Base-by-base conservation (phyloP, 257 asterid species). In the Solanum appendiculatum region DNA sequence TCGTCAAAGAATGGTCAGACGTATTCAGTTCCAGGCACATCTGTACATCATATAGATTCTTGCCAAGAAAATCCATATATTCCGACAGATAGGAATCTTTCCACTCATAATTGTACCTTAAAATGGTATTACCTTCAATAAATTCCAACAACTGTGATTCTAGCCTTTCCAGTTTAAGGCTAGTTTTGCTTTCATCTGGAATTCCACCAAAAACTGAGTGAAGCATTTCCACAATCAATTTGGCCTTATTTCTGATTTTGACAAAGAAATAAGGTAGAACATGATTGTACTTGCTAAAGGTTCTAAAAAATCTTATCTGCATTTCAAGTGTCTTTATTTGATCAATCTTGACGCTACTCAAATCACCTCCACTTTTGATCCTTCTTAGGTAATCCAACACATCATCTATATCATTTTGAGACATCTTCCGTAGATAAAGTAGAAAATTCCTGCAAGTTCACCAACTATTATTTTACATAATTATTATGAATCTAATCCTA, bases 151-250 rank as follows among this genome's bases (percentile, higher is more conserved):
- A 6, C 2, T n/a, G 58, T 75, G 83, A 40, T 75, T 3, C 58
- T 40, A 75, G 7, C 58, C 58, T 75, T 75, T 75, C 83, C 14
- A 75, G 3, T 6, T 75, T 74, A 74, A 37, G 51, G 20, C 11
- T 37, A 37, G 51, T 37, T 37, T 74, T 23, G 2, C 3, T 11
- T 74, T 74, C 23, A 75, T n/a, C 7, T n/a, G 7, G 2, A 13
- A 12, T 40, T 1, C 7, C 2, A 39, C 0, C 21, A 3, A 13
- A 40, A 2, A 13, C 2, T 0, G 3, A 0, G 7, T 39, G 3
- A 75, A 75, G 36, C 14, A 7, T 75, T 13, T n/a, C 0, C 23
- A 3, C 13, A 75, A 0, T 75, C 83, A 0, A 6, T 13, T n/a
- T 3, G 5, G 56, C 82, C 1, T 3, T 74, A 12, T 23, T 12